Evolutionary conservation across 2,329 filamentous ascomycete genomes (phyloP), one percentile per base, ranked within the genome.

Genomic region (Amauroascus niger): DNA sequence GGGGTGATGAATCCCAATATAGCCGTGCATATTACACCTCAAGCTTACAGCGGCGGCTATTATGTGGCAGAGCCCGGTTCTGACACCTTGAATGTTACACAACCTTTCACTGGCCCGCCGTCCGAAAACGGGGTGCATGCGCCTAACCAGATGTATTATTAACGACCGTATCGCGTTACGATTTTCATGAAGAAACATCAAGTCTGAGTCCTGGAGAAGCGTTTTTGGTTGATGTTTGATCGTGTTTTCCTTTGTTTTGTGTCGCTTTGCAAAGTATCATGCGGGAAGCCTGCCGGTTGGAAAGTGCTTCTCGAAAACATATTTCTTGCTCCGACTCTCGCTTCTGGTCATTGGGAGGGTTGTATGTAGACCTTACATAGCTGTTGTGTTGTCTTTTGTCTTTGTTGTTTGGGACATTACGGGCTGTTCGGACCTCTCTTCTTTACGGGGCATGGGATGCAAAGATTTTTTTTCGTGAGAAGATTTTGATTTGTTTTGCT

Each of bases 71-170:
- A 14, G 6, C 28, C 45, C 2, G 22, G 13, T 5, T 18, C 52
- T 18, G 37, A 37, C 11, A 33, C 8, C 8, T 24, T 48, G 8
- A 41, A 22, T 43, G 26, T 32, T 8, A 30, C 41, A 37, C 49
- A 37, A 33, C 7, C 41, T n/a, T 46, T 30, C 22, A 48, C 43
- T 6, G 35, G 8, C 16, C 44, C 51, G 26, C 35, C 40, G n/a
- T n/a, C 43, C 14, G 24, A 41, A 41, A 13, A n/a, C 8, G 35
- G 32, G 2, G 6, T 35, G 32, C 43, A 48, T 7, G 41, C 30
- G 14, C 39, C 22, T 32, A 35, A 24, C 16, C 46, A 45, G 6
- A 51, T 56, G 35, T 56, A 50, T 48, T 56, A 56, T 33, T 51
- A 49, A 50, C 13, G 22, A 33, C 16, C 3, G 6, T 11, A 35